phyloP scores from a whole-genome alignment of 257 asterid species.

The Apocynum venetum region DNA sequence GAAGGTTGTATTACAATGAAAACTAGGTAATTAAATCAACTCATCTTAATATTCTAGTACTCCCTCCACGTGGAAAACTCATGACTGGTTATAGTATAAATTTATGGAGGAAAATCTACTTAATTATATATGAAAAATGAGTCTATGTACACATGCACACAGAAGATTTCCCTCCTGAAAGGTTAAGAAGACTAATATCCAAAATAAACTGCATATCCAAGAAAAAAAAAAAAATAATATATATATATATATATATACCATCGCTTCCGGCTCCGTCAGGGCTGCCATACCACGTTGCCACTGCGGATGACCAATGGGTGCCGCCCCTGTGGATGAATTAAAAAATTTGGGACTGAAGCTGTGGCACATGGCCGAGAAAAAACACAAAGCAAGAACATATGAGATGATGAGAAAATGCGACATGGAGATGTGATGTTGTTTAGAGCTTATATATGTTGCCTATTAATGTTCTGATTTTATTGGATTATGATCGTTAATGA shows the following conservation, averaged over 20 bases:
- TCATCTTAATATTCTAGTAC: no score
- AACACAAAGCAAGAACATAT: conserved; percentile 16
- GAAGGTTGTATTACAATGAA: no score
- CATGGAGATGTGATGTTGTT: conserved; percentile 4
- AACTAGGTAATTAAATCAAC: no score
- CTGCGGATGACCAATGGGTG: conserved; percentile 46
- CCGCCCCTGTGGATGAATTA: conserved; percentile 27
- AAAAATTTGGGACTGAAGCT: conserved; percentile 30
- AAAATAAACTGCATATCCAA: background rate
- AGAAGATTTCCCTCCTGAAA: no score
- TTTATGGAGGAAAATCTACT: no score
- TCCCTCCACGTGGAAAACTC: no score
- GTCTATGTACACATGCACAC: no score
- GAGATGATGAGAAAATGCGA: conserved; percentile 14
- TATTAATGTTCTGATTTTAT: background rate
- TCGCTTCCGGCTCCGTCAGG: conserved; percentile 69
- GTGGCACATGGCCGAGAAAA: conserved; percentile 22
- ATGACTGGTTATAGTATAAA: no score
- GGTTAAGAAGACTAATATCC: background rate
- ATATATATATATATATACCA: conserved; percentile 21
- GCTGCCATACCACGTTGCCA: conserved; percentile 77
- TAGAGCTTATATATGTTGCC: background rate
- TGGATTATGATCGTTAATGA: background rate
- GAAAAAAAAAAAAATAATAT: no score
- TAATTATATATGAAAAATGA: no score